phyloP scores from a whole-genome alignment of 225 moss, liverwort and hornwort species.

The Physcomitrellopsis africana region DNA sequence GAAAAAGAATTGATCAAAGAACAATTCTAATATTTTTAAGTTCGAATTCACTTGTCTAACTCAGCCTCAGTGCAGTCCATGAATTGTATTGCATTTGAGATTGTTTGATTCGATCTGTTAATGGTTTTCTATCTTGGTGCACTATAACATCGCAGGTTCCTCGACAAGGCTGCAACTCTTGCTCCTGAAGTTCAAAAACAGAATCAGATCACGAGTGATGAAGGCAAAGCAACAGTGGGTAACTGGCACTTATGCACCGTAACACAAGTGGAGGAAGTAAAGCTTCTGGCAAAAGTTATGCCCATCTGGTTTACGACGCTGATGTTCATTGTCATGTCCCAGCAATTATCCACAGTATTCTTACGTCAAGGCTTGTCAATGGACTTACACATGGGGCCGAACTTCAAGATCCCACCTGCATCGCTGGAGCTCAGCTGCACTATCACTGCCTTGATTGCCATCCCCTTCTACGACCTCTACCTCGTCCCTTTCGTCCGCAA shows the following conservation, averaged over 20 bases:
- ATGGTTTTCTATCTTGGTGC: not conserved
- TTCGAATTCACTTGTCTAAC: too few species aligned
- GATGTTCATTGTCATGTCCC: constrained; percentile 33
- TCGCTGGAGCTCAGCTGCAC: constrained; percentile 40
- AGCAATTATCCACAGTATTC: constrained; percentile 42
- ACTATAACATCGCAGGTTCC: constrained; percentile 36
- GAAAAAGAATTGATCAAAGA: too few species aligned
- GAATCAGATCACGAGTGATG: not conserved
- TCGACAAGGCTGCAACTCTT: constrained; percentile 57
- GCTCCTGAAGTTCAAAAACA: not conserved
- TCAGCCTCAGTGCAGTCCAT: too few species aligned
- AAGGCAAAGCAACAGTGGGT: not conserved
- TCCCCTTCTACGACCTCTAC: constrained; percentile 48
- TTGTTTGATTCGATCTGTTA: too few species aligned
- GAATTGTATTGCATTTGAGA: too few species aligned
- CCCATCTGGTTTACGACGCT: constrained; percentile 53
- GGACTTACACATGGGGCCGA: constrained; percentile 47
- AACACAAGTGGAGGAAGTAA: constrained; percentile 64
- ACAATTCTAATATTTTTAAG: too few species aligned
- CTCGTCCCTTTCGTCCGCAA: constrained; percentile 41
- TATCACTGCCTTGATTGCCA: constrained; percentile 35
- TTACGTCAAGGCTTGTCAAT: constrained; percentile 53
- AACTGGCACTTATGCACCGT: constrained; percentile 45
- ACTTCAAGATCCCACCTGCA: constrained; percentile 51
- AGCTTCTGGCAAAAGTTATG: constrained; percentile 47